These are phyloP conservation scores for Phytophthora pinifolia DNA, from an alignment of 352 stramenopile genomes.

Conservation along the genomic window DNA sequence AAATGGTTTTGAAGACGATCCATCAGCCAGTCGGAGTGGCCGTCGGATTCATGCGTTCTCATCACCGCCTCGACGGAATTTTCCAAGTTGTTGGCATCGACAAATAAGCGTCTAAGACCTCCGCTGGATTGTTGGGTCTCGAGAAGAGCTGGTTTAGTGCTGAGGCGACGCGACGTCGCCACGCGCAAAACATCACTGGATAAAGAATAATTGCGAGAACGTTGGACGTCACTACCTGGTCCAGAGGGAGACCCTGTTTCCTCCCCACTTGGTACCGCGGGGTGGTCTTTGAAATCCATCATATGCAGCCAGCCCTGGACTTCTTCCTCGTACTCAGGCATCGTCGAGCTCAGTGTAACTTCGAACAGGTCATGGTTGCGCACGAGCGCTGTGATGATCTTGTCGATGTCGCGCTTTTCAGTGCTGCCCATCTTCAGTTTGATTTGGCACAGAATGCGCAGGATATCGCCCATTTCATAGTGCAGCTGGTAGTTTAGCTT, in stretches of 20 bases:
- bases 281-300: constrained; percentile 55
- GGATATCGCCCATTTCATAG: constrained; percentile 74
- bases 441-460: constrained; percentile 69
- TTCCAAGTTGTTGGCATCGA: constrained; percentile 10
- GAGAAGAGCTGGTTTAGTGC: constrained; percentile 22
- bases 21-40: constrained; percentile 51
- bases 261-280: neutral
- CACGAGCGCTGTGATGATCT: constrained; percentile 70
- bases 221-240: constrained; percentile 16
- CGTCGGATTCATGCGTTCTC: constrained; percentile 16
- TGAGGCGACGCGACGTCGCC: constrained; percentile 43
- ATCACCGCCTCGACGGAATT: constrained; percentile 10
- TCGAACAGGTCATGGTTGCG: constrained; percentile 68
- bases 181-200: constrained; percentile 37
- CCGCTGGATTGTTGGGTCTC: constrained; percentile 21
- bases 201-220: constrained; percentile 27
- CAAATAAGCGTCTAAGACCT: constrained; percentile 21
- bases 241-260: neutral
- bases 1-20: constrained; percentile 58
- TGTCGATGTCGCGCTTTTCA: constrained; percentile 61
- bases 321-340: constrained; percentile 66
- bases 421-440: constrained; percentile 58
- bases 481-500: constrained; percentile 69
- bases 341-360: constrained; percentile 50
- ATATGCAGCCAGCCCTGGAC: constrained; percentile 74